Conservation (phyloP, 2,329 filamentous ascomycete genomes). For the Penicillium vulpinum region DNA sequence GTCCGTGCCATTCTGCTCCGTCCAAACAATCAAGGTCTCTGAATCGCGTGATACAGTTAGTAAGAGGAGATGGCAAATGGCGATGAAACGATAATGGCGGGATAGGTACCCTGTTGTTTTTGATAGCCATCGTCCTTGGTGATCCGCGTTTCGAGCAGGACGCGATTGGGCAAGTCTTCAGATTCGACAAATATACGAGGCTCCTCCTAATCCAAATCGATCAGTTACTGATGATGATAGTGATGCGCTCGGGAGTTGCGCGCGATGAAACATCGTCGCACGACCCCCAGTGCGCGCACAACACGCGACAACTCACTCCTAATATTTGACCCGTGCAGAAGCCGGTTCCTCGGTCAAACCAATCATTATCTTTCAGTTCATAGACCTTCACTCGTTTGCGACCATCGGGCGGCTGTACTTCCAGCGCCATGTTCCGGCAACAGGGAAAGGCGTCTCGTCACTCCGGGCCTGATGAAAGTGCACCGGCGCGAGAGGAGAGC, state of each 20-base stretch:
- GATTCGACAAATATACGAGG: slow-evolving; percentile 88
- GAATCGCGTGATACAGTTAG: slow-evolving; percentile 30
- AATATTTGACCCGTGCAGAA: slow-evolving; percentile 81
- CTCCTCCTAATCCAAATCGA: slow-evolving; percentile 60
- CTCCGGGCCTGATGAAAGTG: slow-evolving; percentile 38
- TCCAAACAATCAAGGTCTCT: slow-evolving; percentile 99
- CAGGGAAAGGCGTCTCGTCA: slow-evolving; percentile 40
- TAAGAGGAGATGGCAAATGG: neutral
- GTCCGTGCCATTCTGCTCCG: slow-evolving; percentile 83
- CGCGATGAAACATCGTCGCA: slow-evolving; percentile 18
- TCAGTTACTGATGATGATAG: slow-evolving; percentile 1
- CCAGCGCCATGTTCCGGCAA: slow-evolving; percentile 49
- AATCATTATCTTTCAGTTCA: slow-evolving; percentile 97
- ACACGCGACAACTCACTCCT: slow-evolving; percentile 58
- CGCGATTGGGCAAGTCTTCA: slow-evolving; percentile 82
- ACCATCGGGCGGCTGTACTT: slow-evolving; percentile 50
- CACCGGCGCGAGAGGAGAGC: slow-evolving; percentile 34
- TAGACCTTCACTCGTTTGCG: slow-evolving; percentile 89
- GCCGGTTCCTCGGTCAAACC: slow-evolving; percentile 95
- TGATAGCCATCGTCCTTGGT: slow-evolving; percentile 94
- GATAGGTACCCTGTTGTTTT: slow-evolving; percentile 81
- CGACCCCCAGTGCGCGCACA: slow-evolving; percentile 21
- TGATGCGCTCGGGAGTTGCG: slow-evolving; percentile 8
- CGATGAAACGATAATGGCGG: slow-evolving; percentile 26
- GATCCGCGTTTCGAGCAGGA: slow-evolving; percentile 85